Conservation (phyloP, 2,329 filamentous ascomycete species). For the Drechslera avenae region DNA sequence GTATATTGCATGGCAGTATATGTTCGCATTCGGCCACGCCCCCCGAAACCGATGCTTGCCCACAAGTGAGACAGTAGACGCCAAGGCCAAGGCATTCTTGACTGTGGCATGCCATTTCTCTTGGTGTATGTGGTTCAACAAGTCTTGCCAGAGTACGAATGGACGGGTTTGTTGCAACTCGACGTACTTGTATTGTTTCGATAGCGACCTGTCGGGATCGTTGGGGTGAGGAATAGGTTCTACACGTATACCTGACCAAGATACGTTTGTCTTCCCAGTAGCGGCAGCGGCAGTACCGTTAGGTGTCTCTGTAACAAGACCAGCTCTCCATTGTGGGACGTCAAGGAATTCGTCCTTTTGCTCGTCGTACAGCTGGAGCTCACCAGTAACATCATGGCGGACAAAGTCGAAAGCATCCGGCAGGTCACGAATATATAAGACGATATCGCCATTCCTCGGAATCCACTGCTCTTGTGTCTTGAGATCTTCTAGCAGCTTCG, state of each 20-base stretch:
- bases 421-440: conserved; percentile 56
- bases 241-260: conserved; percentile 61
- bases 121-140: conserved; percentile 50
- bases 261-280: conserved; percentile 51
- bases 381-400: conserved; percentile 29
- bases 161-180: conserved; percentile 60
- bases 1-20: conserved; percentile 61
- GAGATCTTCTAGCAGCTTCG: conserved; percentile 50
- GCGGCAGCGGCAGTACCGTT: conserved; percentile 51
- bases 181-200: conserved; percentile 62
- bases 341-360: conserved; percentile 38
- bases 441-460: conserved; percentile 62
- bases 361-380: conserved; percentile 34
- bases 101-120: conserved; percentile 60
- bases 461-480: conserved; percentile 56
- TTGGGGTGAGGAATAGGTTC: conserved; percentile 62
- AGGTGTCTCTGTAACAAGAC: conserved; percentile 60
- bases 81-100: conserved; percentile 58
- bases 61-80: conserved; percentile 59
- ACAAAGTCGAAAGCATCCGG: conserved; percentile 33
- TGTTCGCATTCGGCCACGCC: conserved; percentile 58
- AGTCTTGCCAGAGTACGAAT: conserved; percentile 59
- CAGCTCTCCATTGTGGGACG: conserved; percentile 61
- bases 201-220: conserved; percentile 56
- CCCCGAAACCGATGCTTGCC: conserved; percentile 60